phyloP scores from a whole-genome alignment of 1,284 basidiomycete genomes.

The Trichosporon sp. region DNA sequence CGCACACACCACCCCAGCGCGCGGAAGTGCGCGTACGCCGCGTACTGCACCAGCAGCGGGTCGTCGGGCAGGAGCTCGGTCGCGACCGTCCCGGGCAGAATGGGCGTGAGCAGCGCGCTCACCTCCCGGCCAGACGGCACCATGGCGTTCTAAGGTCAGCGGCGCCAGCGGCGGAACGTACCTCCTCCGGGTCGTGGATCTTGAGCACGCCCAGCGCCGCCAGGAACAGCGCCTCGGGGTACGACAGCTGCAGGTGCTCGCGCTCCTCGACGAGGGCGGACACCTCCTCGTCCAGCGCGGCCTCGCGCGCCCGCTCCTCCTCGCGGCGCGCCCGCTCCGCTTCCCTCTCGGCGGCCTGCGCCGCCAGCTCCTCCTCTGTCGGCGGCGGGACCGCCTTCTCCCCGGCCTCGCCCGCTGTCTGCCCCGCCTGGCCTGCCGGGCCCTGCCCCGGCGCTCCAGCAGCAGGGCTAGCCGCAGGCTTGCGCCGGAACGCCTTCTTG shows the following conservation, averaged over 20 bases:
- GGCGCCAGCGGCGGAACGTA: constrained; percentile 50
- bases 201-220: constrained; percentile 74
- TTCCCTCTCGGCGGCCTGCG: not conserved
- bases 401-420: not conserved
- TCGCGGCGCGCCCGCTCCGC: not conserved
- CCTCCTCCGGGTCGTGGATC: constrained; percentile 62
- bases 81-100: constrained; percentile 23
- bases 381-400: not conserved
- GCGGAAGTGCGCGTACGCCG: constrained; percentile 89
- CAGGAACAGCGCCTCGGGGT: constrained; percentile 90
- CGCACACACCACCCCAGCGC: constrained; percentile 98
- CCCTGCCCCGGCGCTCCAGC: not conserved
- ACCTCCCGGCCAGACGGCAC: not conserved
- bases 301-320: constrained; percentile 55
- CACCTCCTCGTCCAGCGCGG: constrained; percentile 56
- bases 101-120: constrained; percentile 30
- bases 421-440: not conserved
- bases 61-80: constrained; percentile 60
- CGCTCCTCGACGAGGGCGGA: constrained; percentile 58
- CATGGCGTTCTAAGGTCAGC: constrained; percentile 6
- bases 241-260: constrained; percentile 87
- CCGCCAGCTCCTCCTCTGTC: not conserved
- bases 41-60: constrained; percentile 86
- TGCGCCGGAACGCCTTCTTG: constrained; percentile 37
- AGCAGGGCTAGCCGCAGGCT: constrained; percentile 21